Percentiles rank a stretch among this genome's conserved stretches.
These are phyloP conservation scores for Entomophthora muscae DNA, from an alignment of 371 early-diverging fungal species.

Conservation along the genomic window DNA sequence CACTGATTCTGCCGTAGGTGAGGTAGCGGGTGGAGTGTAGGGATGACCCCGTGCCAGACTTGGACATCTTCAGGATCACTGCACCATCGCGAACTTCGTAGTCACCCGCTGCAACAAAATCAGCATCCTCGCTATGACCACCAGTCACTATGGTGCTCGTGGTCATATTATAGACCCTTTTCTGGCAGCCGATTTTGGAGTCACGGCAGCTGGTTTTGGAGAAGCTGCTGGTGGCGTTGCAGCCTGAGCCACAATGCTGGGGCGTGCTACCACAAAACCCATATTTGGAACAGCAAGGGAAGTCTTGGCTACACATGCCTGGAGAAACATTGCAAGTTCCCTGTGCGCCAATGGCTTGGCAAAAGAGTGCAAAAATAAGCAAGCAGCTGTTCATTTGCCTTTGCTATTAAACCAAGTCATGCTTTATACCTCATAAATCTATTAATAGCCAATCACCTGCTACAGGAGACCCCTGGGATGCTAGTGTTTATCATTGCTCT, in stretches of 20 bases:
- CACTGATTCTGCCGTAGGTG: slow-evolving; percentile 4
- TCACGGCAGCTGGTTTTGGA: neutral
- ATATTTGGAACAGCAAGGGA: slow-evolving; percentile 2
- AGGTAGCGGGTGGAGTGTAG: neutral
- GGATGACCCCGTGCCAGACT: neutral
- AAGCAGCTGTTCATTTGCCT: too few relatives aligned
- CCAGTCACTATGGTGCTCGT: neutral
- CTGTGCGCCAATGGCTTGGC: too few relatives aligned
- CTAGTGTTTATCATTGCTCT: too few relatives aligned
- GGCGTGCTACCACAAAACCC: slow-evolving; percentile 4
- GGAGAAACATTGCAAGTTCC: neutral
- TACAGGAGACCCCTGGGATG: too few relatives aligned
- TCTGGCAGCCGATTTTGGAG: neutral
- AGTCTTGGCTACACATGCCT: neutral
- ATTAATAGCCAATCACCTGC: too few relatives aligned
- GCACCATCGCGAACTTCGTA: neutral
- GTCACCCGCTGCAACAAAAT: neutral
- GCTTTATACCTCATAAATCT: too few relatives aligned
- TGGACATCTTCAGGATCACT: neutral
- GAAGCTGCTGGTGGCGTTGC: neutral
- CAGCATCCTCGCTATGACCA: neutral
- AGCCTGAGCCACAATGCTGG: neutral
- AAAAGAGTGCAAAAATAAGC: too few relatives aligned
- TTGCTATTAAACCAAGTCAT: too few relatives aligned
- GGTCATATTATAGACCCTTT: neutral